Conservation (phyloP, 805 yeast genomes). For the Kluyveromyces starmeri region DNA sequence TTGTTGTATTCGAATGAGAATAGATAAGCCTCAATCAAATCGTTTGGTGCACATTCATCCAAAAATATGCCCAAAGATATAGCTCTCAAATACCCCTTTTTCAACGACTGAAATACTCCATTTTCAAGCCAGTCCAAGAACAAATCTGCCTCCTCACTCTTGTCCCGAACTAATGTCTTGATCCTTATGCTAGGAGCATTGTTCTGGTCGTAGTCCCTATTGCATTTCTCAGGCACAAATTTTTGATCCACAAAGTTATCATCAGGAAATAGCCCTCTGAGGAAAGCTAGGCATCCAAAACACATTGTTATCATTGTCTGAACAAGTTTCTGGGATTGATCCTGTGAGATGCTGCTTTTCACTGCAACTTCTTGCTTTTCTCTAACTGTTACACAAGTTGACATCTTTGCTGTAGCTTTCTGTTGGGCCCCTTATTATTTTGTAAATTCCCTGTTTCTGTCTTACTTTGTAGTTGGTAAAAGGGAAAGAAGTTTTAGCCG, state of each 20-base stretch:
- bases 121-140: slow-evolving; percentile 47
- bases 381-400: slow-evolving; percentile 16
- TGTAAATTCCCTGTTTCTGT: too few species aligned
- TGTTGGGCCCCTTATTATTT: too few species aligned
- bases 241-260: slow-evolving; percentile 41
- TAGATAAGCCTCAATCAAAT: slow-evolving; percentile 41
- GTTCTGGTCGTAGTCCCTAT: slow-evolving; percentile 16
- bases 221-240: slow-evolving; percentile 33
- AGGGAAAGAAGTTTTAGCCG: too few species aligned
- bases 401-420: slow-evolving; percentile 16
- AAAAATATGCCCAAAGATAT: slow-evolving; percentile 39
- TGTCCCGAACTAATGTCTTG: slow-evolving; percentile 41
- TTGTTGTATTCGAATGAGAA: slow-evolving; percentile 39
- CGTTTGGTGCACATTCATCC: slow-evolving; percentile 35
- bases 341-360: slow-evolving; percentile 24
- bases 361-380: slow-evolving; percentile 11
- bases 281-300: slow-evolving; percentile 47
- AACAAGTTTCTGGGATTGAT: slow-evolving; percentile 38
- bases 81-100: slow-evolving; percentile 34
- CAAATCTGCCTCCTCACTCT: slow-evolving; percentile 37
- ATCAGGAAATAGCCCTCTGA: slow-evolving; percentile 51
- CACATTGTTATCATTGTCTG: slow-evolving; percentile 43
- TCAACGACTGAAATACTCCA: slow-evolving; percentile 40
- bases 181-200: slow-evolving; percentile 34
- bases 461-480: too few species aligned